Evolutionary conservation across 768 basidiomycete genomes (phyloP).

Genomic region (Lactarius tabidus): DNA sequence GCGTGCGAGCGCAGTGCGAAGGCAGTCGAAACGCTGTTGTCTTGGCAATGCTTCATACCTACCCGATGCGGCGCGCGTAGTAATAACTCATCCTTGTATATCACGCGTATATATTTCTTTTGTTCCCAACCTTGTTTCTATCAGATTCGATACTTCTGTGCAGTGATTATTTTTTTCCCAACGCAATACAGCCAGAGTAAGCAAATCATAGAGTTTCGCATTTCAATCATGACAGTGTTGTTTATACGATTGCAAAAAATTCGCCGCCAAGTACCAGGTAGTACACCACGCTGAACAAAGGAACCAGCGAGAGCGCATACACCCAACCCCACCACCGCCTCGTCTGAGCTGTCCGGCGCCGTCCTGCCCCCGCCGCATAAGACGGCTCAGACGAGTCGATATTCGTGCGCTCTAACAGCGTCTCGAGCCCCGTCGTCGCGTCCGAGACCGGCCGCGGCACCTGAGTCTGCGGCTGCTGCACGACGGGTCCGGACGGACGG

Average conservation of each 20-base stretch:
- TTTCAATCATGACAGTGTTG: no score
- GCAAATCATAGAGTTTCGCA: neutral
- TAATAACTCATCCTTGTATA: constrained; percentile 8
- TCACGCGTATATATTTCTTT: constrained; percentile 9
- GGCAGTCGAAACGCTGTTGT: neutral
- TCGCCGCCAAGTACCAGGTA: constrained; percentile 6
- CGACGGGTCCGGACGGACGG: neutral
- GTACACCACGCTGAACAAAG: constrained; percentile 13
- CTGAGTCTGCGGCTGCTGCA: neutral
- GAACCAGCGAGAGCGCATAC: constrained; percentile 8
- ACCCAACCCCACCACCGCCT: constrained; percentile 19
- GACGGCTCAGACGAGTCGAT: constrained; percentile 9
- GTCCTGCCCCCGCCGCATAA: neutral
- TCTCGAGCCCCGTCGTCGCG: constrained; percentile 23
- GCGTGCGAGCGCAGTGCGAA: constrained; percentile 6
- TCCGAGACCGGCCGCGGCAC: neutral
- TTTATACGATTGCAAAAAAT: neutral
- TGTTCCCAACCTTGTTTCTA: neutral
- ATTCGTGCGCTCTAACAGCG: constrained; percentile 22
- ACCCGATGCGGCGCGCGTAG: constrained; percentile 11
- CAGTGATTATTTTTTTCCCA: neutral
- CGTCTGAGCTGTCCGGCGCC: neutral
- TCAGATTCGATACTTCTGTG: neutral
- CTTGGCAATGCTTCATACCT: constrained; percentile 11
- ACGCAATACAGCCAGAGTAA: neutral